phyloP scores from a whole-genome alignment of 805 yeast genomes.

The Cyberlindnera xishuangbannaensis region DNA sequence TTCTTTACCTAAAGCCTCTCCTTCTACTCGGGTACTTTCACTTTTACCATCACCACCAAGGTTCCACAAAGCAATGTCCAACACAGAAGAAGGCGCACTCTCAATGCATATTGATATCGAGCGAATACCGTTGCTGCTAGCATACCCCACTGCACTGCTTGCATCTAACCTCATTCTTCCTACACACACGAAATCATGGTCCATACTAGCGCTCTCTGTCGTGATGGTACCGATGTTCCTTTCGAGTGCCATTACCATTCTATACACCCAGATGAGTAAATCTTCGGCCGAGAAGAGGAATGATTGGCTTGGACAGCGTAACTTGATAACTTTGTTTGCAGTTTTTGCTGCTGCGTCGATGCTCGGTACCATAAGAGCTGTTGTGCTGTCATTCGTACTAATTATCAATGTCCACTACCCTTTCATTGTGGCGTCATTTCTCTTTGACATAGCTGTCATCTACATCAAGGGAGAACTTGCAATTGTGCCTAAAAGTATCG shows the following conservation, averaged over 20 bases:
- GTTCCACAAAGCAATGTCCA: too few relatives aligned
- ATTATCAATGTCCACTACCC: slow-evolving; percentile 14
- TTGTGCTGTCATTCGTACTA: slow-evolving; percentile 16
- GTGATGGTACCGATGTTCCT: slow-evolving; percentile 15
- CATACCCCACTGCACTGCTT: slow-evolving; percentile 23
- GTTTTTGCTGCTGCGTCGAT: slow-evolving; percentile 11
- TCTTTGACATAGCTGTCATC: slow-evolving; percentile 11
- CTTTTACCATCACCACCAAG: too few relatives aligned
- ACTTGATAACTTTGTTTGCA: slow-evolving; percentile 7
- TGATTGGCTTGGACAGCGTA: slow-evolving; percentile 3
- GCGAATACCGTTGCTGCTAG: slow-evolving; percentile 22
- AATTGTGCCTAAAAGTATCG: not conserved
- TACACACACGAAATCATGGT: slow-evolving; percentile 3
- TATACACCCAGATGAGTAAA: slow-evolving; percentile 7
- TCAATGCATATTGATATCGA: slow-evolving; percentile 21
- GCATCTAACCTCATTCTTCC: slow-evolving; percentile 18
- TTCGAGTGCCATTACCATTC: slow-evolving; percentile 10
- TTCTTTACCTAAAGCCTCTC: too few relatives aligned
- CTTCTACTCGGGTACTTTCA: too few relatives aligned
- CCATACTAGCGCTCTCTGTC: slow-evolving; percentile 1
- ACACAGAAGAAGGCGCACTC: not conserved
- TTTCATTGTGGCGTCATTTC: slow-evolving; percentile 6
- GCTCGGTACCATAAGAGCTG: slow-evolving; percentile 23
- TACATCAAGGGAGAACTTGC: slow-evolving; percentile 3
- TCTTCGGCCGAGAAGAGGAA: not conserved